Evolutionary conservation across 352 stramenopile genomes (phyloP).

Genomic region (Aphanomyces stellatus): DNA sequence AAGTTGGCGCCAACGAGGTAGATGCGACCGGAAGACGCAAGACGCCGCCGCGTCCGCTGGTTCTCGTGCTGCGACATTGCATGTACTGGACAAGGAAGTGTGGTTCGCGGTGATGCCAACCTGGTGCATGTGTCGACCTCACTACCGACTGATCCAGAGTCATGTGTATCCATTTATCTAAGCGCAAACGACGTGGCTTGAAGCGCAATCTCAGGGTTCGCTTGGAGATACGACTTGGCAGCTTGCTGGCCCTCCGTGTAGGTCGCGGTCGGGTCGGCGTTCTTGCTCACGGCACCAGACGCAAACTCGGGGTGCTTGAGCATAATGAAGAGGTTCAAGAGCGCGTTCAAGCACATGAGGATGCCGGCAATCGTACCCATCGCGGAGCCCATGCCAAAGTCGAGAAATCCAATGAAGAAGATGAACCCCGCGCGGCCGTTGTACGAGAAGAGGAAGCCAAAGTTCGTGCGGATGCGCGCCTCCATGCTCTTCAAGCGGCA

Average conservation of each 20-base stretch:
- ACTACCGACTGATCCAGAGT: too few relatives aligned
- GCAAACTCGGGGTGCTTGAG: constrained; percentile 83
- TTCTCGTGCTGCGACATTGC: too few relatives aligned
- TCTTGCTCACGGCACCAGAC: constrained; percentile 42
- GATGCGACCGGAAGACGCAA: too few relatives aligned
- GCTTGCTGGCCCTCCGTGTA: constrained; percentile 78
- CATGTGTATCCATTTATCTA: too few relatives aligned
- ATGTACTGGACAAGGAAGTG: too few relatives aligned
- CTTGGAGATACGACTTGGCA: constrained; percentile 68
- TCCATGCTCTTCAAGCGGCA: constrained; percentile 40
- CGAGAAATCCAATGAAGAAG: constrained; percentile 50
- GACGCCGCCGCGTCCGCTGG: too few relatives aligned
- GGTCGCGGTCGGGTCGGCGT: constrained; percentile 61
- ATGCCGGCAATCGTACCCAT: constrained; percentile 62
- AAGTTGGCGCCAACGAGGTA: too few relatives aligned
- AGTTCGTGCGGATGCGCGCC: constrained; percentile 40
- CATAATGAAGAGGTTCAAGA: constrained; percentile 83
- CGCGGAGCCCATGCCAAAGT: constrained; percentile 44
- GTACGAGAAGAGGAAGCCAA: constrained; percentile 53
- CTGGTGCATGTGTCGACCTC: too few relatives aligned
- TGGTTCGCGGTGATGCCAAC: too few relatives aligned
- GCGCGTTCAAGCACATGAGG: constrained; percentile 76
- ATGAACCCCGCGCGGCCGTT: constrained; percentile 40
- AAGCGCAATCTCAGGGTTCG: constrained; percentile 61
- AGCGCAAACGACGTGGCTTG: constrained; percentile 75